Evolutionary conservation across 2,329 filamentous ascomycete species (phyloP), one percentile per base, ranked within the genome.

Genomic region (Cladosporium halotolerans): DNA sequence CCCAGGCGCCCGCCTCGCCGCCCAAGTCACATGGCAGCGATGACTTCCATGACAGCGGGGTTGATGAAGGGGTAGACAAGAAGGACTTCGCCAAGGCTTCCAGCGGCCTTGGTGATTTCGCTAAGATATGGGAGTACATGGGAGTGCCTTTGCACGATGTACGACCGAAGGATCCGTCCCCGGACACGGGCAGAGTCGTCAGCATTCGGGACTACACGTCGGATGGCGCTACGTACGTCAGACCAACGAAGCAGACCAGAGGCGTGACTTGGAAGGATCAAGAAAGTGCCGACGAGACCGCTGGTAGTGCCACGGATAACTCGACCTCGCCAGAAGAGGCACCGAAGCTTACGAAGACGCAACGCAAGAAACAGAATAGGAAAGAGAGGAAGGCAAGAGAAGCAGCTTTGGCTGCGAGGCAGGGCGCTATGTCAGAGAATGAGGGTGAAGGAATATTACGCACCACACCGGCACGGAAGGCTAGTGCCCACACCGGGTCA

Each of bases 61-160:
- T 54, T 9, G 51, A 47, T 10, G 43, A 53, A 28, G 51, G 39
- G n/a, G 51, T 55, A 46, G 53, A 56, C 23, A 52, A 48, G 40
- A 52, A 57, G 19, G 58, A 61, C 41, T 57, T 58, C 41, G 58
- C 50, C 14, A 50, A 58, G 18, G 16, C 53, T 7, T 45, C 55
- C 4, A 47, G 57, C 5, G 57, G 60, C 10, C 59, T 78, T 14
- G 75, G 75, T n/a, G 70, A 74, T 57, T 77, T 78, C 58, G 61
- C 60, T 42, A 74, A 71, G 59, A 61, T 78, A n/a, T 78, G 72
- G 62, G 64, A 73, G 49, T 69, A 68, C 36, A 60, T 77, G 16
- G 74, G 73, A 32, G 65, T 71, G 8, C 16, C 60, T 61, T 31
- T 53, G 52, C 28, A 41, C 38, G 36, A 53, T 18, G 34, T 43